phyloP scores from a whole-genome alignment of 2,329 filamentous ascomycete genomes.

The Cryphonectria japonica region DNA sequence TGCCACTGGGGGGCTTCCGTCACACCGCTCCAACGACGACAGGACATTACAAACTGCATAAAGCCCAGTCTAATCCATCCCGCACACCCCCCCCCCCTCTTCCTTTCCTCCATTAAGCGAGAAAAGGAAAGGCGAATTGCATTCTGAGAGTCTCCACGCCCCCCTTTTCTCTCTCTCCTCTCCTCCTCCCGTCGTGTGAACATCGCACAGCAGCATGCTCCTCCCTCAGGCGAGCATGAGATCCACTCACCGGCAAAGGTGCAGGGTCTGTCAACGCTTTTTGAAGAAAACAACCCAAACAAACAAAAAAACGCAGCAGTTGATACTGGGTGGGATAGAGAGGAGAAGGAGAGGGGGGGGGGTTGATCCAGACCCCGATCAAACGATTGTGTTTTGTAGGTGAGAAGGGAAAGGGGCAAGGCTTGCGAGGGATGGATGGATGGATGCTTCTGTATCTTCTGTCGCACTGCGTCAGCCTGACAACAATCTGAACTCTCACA shows the following conservation, averaged over 20 bases:
- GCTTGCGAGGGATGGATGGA: slow-evolving; percentile 8
- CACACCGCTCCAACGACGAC: slow-evolving; percentile 11
- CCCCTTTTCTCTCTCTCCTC: background rate
- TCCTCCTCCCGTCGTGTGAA: too few relatives aligned
- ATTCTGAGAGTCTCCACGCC: slow-evolving; percentile 1
- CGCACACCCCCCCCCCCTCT: too few relatives aligned
- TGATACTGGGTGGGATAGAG: background rate
- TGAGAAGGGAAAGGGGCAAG: background rate
- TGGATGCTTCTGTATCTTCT: slow-evolving; percentile 25
- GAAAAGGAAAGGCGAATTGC: slow-evolving; percentile 26
- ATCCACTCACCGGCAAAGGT: slow-evolving; percentile 2
- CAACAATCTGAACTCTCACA: slow-evolving; percentile 18
- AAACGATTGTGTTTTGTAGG: slow-evolving; percentile 9
- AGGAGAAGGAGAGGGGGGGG: background rate
- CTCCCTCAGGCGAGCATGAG: slow-evolving; percentile 1
- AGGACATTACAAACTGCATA: slow-evolving; percentile 23
- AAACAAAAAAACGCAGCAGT: slow-evolving; percentile 3
- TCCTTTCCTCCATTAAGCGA: slow-evolving; percentile 8
- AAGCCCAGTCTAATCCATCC: slow-evolving; percentile 15
- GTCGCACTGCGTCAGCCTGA: slow-evolving; percentile 22
- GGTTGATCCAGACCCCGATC: too few relatives aligned
- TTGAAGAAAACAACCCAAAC: too few relatives aligned
- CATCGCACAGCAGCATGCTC: slow-evolving; percentile 22
- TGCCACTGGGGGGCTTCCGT: slow-evolving; percentile 10
- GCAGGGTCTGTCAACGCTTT: too few relatives aligned